A percentile compares a stretch with the other conserved stretches of the same genome.
Conservation (phyloP, 768 basidiomycete species). For the Rhodocollybia butyracea region DNA sequence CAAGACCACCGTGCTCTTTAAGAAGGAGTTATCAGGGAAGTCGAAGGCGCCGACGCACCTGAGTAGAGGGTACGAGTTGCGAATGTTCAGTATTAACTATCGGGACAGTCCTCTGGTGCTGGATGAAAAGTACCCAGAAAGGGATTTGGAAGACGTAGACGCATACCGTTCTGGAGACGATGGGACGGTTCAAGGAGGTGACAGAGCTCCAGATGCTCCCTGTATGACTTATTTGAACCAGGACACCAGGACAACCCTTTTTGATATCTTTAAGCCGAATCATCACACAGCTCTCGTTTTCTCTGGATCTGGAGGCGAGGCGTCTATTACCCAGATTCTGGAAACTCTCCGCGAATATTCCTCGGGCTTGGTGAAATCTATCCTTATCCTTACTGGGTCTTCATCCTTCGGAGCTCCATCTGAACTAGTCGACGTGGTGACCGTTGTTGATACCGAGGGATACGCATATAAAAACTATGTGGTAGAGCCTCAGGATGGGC, state of each 20-base stretch:
- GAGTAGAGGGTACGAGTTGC: constrained; percentile 16
- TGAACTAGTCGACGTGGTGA: background rate
- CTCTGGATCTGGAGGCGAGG: background rate
- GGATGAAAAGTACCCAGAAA: constrained; percentile 21
- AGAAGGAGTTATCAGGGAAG: constrained; percentile 17
- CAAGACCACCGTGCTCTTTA: constrained; percentile 27
- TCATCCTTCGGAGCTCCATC: background rate
- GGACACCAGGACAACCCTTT: constrained; percentile 13
- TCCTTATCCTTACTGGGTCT: background rate
- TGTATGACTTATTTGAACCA: constrained; percentile 14
- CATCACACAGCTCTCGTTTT: constrained; percentile 31
- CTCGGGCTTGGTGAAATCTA: background rate
- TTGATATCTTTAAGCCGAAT: constrained; percentile 21
- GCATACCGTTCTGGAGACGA: constrained; percentile 8
- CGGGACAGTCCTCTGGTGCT: constrained; percentile 39
- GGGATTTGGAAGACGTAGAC: constrained; percentile 14
- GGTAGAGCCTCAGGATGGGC: constrained; percentile 5
- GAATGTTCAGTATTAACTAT: constrained; percentile 43
- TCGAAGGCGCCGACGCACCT: background rate
- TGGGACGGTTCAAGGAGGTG: constrained; percentile 23
- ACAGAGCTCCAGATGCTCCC: constrained; percentile 35
- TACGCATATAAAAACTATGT: constrained; percentile 1
- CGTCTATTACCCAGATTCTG: background rate
- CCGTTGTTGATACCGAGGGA: constrained; percentile 5
- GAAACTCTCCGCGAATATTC: background rate